Evolutionary conservation across 2,329 filamentous ascomycete species (phyloP), one percentile per base, ranked within the genome.

Genomic region (Arthrobotrys megalospora): DNA sequence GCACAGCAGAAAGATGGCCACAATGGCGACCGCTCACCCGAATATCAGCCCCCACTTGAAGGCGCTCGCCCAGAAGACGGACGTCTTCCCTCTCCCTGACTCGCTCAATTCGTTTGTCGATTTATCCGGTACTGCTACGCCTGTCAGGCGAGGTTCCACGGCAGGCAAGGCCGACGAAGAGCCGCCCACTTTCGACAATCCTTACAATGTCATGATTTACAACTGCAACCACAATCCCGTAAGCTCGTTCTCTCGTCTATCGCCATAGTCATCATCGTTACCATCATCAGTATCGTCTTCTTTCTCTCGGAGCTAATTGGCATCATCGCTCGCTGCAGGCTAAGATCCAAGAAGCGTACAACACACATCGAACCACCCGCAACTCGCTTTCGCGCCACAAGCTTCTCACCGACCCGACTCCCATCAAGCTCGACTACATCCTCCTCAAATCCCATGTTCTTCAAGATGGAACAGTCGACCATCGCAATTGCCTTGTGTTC

Each of bases 401-500:
- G 81, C 91, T 97, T 76, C 87, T 96, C 3, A 87, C 90, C 64
- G 95, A 98, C 82, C 89, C 91, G 1, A 90, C 93, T 69, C 87
- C 97, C 0, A 85, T 90, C 62, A 90, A 91, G 69, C 85, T 97
- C 36, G 88, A 91, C 80, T 76, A 80, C 53, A 75, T 70, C 16
- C 71, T 53, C 0, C 97, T 92, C 83, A 84, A 87, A 64, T 62
- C 76, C 68, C 76, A 79, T 28, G 76, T 79, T 24, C 53, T 79
- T 2, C 62, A 68, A 43, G 71, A 71, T 41, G 80, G 67, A 36
- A 79, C 80, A 12, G 64, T 81, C n/a, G 95, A 98, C 83, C 88
- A 89, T 48, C 87, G 95, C 47, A 88, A 97, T 82, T 96, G 94
- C 83, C 87, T 97, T 10, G 92, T 94, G 0, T 91, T 97, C 82